Evolutionary conservation across 139 green algal genomes (phyloP), one percentile per base, ranked within the genome.

Genomic region (Chlamydomonas incerta): DNA sequence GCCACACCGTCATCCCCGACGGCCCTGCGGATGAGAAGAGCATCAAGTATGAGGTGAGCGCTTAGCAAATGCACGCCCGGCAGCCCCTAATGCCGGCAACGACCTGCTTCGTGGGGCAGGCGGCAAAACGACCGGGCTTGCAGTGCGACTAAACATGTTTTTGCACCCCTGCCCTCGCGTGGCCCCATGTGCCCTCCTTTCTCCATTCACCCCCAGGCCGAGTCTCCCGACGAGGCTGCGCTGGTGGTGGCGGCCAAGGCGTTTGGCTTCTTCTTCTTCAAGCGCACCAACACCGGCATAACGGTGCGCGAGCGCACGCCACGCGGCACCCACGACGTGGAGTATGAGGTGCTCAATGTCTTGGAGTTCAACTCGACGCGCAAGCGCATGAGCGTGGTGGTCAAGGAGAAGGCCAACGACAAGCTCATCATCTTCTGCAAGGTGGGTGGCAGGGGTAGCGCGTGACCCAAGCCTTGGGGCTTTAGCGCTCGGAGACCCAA

Each of bases 281-380:
- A 89, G 74, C 87, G 90, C 60, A 92, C 87, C 74, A 93, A 90
- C 88, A 93, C 92, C 4, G 87, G 47, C 17, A 52, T 90, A 23
- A 55, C 20, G 31, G 86, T 90, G 69, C 75, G 87, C 15, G 92
- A 93, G 87, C 68, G 26, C 2, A 88, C 85, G 6, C 72, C 35
- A 0, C 65, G 72, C 13, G 92, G 88, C 93, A 31, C 28, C 58
- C 46, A 52, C 29, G 88, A 92, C 47, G 69, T 88, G 26, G 85
- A 90, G 65, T 92, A 88, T 65, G 95, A 99, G 91, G 85, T 99
- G 37, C 91, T 99, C 18, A 98, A 97, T 89, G 89, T 99, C 23
- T 91, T 99, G 73, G 97, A 99, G 91, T 99, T 99, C 92, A 97
- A 93, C 87, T 95, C 75, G 58, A 95, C 96, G 18, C 91, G 95